Percentiles rank a stretch among this genome's conserved stretches.
Evolutionary conservation across 2,329 filamentous ascomycete genomes (phyloP).

Genomic region (Graphilbum sp.): DNA sequence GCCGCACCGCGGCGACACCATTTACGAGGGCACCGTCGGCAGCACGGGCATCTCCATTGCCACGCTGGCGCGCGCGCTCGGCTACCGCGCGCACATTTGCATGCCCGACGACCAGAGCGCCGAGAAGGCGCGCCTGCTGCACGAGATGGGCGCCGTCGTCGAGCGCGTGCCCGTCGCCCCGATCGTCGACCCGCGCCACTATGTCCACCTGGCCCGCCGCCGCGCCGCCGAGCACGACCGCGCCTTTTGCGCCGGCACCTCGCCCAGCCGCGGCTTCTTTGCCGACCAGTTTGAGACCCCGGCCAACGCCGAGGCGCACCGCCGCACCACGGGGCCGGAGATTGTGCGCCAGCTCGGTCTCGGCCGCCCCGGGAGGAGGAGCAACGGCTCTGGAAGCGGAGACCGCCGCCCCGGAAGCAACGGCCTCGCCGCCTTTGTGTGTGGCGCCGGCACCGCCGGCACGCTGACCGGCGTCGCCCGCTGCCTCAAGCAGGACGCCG

Average conservation of each 20-base stretch:
- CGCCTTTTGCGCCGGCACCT: slow-evolving; percentile 25
- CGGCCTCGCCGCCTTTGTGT: slow-evolving; percentile 67
- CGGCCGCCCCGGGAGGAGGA: slow-evolving; percentile 10
- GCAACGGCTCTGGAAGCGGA: neutral
- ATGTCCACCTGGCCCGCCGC: slow-evolving; percentile 75
- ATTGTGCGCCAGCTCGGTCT: slow-evolving; percentile 58
- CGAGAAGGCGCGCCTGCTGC: slow-evolving; percentile 80
- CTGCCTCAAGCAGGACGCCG: slow-evolving; percentile 56
- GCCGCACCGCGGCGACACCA: slow-evolving; percentile 74
- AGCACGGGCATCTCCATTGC: slow-evolving; percentile 93
- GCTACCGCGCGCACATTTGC: slow-evolving; percentile 88
- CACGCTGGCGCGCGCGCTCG: slow-evolving; percentile 69
- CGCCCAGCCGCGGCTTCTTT: slow-evolving; percentile 63
- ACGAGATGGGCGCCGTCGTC: slow-evolving; percentile 81
- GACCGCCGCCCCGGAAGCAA: neutral
- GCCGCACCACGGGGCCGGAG: slow-evolving; percentile 71
- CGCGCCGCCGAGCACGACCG: slow-evolving; percentile 60
- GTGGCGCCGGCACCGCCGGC: slow-evolving; percentile 86
- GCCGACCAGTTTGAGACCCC: slow-evolving; percentile 90
- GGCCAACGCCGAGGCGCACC: slow-evolving; percentile 80
- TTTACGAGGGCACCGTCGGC: slow-evolving; percentile 95
- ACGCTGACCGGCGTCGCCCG: slow-evolving; percentile 78
- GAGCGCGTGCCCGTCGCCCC: slow-evolving; percentile 81
- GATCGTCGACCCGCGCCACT: slow-evolving; percentile 86
- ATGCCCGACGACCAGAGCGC: slow-evolving; percentile 85